phyloP scores from a whole-genome alignment of 805 yeast genomes.

The Candida berthetii region DNA sequence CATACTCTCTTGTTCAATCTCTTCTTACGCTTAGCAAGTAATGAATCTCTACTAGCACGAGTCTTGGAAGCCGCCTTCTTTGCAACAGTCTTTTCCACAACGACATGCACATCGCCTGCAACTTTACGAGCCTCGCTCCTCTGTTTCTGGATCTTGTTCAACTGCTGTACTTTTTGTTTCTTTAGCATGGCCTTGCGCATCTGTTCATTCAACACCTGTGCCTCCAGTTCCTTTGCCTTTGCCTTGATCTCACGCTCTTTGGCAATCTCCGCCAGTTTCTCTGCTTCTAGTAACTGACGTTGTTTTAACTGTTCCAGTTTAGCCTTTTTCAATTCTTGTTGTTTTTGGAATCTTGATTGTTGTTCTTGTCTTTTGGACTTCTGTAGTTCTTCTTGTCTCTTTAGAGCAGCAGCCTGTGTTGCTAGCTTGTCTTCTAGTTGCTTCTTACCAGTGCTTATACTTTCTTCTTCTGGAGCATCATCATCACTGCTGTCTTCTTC shows the following conservation, averaged over 20 bases:
- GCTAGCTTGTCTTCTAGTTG: constrained; percentile 18
- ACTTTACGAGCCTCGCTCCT: constrained; percentile 10
- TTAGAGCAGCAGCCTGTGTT: constrained; percentile 20
- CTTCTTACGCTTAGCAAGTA: constrained; percentile 19
- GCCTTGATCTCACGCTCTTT: constrained; percentile 8
- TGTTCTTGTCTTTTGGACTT: constrained; percentile 21
- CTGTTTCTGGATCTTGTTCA: constrained; percentile 10
- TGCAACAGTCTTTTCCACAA: constrained; percentile 9
- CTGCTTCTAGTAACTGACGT: constrained; percentile 12
- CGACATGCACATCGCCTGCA: constrained; percentile 14
- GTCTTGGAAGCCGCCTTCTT: constrained; percentile 10
- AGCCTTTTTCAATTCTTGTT: constrained; percentile 15
- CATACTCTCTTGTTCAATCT: constrained; percentile 13
- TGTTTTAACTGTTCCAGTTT: constrained; percentile 14
- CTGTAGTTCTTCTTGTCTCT: constrained; percentile 15
- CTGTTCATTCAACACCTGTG: constrained; percentile 3
- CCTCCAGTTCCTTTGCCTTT: constrained; percentile 10
- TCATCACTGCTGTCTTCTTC: constrained; percentile 24
- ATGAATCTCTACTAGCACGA: constrained; percentile 8
- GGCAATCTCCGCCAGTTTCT: constrained; percentile 12
- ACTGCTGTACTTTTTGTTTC: neutral
- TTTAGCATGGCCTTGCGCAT: constrained; percentile 8
- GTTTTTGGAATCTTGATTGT: constrained; percentile 15
- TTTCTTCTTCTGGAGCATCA: constrained; percentile 50
- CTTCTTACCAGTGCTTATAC: constrained; percentile 20